These are phyloP conservation scores for Trichoderma sp. DNA, from an alignment of 2,329 filamentous ascomycete genomes.

Conservation along the genomic window DNA sequence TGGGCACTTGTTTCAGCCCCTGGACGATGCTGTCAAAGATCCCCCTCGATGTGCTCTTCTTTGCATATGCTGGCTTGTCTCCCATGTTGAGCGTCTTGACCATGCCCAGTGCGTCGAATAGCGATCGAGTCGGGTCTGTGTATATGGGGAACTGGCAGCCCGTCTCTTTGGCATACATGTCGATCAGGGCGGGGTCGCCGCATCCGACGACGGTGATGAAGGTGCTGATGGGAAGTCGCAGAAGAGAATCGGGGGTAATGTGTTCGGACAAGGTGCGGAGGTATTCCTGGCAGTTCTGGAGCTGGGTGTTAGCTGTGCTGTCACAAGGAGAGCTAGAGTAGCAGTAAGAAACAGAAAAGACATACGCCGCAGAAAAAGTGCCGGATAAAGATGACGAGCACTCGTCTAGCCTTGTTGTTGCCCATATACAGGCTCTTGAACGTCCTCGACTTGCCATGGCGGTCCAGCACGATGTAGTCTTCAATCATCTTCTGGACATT, in stretches of 20 bases:
- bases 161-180: slow-evolving; percentile 62
- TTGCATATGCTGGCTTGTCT: slow-evolving; percentile 61
- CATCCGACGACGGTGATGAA: slow-evolving; percentile 71
- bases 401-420: slow-evolving; percentile 51
- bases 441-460: slow-evolving; percentile 55
- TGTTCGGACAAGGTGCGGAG: slow-evolving; percentile 60
- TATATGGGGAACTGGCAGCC: slow-evolving; percentile 72
- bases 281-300: slow-evolving; percentile 73
- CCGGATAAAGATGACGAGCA: slow-evolving; percentile 71
- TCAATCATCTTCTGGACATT: slow-evolving; percentile 52
- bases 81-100: slow-evolving; percentile 61
- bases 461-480: slow-evolving; percentile 59
- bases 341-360: slow-evolving; percentile 22
- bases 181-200: slow-evolving; percentile 66
- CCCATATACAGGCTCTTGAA: slow-evolving; percentile 65
- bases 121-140: slow-evolving; percentile 65
- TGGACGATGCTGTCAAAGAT: slow-evolving; percentile 56
- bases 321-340: not conserved
- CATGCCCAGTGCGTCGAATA: slow-evolving; percentile 70
- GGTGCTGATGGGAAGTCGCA: slow-evolving; percentile 53
- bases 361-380: slow-evolving; percentile 80
- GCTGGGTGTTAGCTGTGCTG: slow-evolving; percentile 22
- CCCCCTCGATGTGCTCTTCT: slow-evolving; percentile 50
- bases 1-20: slow-evolving; percentile 56
- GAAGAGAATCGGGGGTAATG: slow-evolving; percentile 53